Conservation (phyloP, 345 rosid species). For the Diplotaxis tenuifolia region DNA sequence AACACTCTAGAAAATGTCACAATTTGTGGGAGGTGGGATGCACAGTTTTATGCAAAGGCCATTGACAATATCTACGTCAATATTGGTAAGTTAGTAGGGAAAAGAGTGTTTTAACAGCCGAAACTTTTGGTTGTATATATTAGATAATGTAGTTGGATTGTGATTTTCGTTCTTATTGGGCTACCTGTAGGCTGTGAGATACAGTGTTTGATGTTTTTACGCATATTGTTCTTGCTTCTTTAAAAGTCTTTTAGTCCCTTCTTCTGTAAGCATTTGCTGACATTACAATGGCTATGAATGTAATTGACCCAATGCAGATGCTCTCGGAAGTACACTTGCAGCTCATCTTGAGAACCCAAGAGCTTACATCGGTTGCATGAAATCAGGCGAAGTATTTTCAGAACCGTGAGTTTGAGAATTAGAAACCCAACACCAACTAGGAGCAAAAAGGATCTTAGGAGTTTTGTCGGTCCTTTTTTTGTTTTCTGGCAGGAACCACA, state of each 20-base stretch:
- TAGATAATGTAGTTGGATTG: not conserved
- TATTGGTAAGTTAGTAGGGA: slow-evolving; percentile 32
- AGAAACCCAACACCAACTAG: not conserved
- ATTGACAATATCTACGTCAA: no score
- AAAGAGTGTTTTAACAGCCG: not conserved
- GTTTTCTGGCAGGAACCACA: slow-evolving; percentile 48
- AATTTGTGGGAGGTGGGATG: no score
- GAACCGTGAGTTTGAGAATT: slow-evolving; percentile 57
- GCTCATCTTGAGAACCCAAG: slow-evolving; percentile 59
- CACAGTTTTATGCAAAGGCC: no score
- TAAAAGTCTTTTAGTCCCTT: not conserved
- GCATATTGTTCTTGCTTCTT: not conserved
- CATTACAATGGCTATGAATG: not conserved
- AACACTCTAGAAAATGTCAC: no score
- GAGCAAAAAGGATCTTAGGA: not conserved
- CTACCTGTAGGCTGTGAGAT: not conserved
- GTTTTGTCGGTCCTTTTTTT: not conserved
- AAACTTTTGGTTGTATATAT: not conserved
- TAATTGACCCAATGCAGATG: slow-evolving; percentile 43
- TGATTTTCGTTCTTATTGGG: not conserved
- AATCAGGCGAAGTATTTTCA: slow-evolving; percentile 70
- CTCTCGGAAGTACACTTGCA: slow-evolving; percentile 70
- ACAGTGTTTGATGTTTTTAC: slow-evolving; percentile 2
- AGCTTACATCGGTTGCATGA: slow-evolving; percentile 87
- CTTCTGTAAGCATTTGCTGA: not conserved